These are phyloP conservation scores for Penstemon eatonii DNA, from an alignment of 257 asterid species.

Conservation along the genomic window DNA sequence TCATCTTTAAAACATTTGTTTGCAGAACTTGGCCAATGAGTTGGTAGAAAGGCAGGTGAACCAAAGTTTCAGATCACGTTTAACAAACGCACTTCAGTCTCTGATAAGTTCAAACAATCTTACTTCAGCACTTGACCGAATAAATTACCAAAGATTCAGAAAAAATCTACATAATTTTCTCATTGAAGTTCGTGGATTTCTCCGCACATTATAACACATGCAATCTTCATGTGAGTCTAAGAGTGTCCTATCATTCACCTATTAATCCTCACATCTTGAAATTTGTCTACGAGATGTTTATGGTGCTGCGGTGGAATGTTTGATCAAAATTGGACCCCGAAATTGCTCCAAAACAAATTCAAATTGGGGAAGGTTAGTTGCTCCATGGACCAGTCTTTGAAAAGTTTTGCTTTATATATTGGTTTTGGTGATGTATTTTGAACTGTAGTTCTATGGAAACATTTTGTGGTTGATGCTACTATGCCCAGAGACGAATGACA, in stretches of 20 bases:
- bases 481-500: too few species aligned
- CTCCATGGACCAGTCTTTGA: not conserved
- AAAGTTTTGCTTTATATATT: too few species aligned
- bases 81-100: slow-evolving; percentile 71
- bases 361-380: slow-evolving; percentile 20
- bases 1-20: slow-evolving; percentile 19
- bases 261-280: not conserved
- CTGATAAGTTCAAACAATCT: slow-evolving; percentile 76
- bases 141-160: slow-evolving; percentile 82
- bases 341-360: slow-evolving; percentile 3
- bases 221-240: slow-evolving; percentile 10
- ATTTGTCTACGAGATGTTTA: slow-evolving; percentile 1
- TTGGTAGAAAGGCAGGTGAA: slow-evolving; percentile 67
- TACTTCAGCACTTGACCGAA: slow-evolving; percentile 76
- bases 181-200: slow-evolving; percentile 89
- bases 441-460: too few species aligned
- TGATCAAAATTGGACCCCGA: not conserved
- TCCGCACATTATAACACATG: slow-evolving; percentile 57
- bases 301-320: slow-evolving; percentile 8
- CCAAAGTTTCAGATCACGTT: slow-evolving; percentile 61
- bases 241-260: slow-evolving; percentile 5
- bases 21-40: slow-evolving; percentile 76
- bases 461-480: too few species aligned
- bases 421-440: too few species aligned
- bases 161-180: slow-evolving; percentile 74